Evolutionary conservation across 2,329 filamentous ascomycete species (phyloP), one percentile per base, ranked within the genome.

Genomic region (Ceratocystis eucalypticola): DNA sequence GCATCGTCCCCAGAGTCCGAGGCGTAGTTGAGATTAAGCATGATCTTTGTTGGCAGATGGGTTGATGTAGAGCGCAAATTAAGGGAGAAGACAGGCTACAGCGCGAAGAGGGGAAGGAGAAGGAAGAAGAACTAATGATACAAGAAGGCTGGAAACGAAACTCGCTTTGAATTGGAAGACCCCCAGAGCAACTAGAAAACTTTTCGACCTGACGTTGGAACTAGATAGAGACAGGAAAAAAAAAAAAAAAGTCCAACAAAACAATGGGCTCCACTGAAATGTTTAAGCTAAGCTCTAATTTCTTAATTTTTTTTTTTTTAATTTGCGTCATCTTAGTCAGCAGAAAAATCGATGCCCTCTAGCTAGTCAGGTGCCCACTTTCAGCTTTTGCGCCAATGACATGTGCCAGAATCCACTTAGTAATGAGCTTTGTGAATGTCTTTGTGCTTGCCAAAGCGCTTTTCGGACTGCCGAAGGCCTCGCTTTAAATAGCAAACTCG

Each of bases 291-390:
- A 33, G 25, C 28, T 22, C 20, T 0, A 48, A 10, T 50, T 30
- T 33, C 4, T 44, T n/a, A 17, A 20, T 33, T 50, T 45, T 41
- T 12, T 41, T 37, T 37, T 41, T 12, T 15, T 1, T 12, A 10
- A 12, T 4, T 12, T 65, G 48, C 66, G 63, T 67, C 63, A 65
- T 67, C 37, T 66, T 66, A 66, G 65, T 66, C 65, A 66, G 41
- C 37, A 30, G 44, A 12, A 28, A 48, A 44, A 22, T 12, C 15
- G 20, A 45, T 66, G 65, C 20, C 10, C 45, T 61, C 41, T 61
- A 64, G 45, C n/a, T n/a, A 22, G 33, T 17, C 48, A 28, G 48
- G 8, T 53, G 20, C 5, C 37, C 6, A 62, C 25, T 8, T 33
- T 17, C 28, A n/a, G 8, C 37, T 41, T 41, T 25, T 53, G 3